Evolutionary conservation across 352 stramenopile genomes (phyloP).

Genomic region (Pythium apleroticum): DNA sequence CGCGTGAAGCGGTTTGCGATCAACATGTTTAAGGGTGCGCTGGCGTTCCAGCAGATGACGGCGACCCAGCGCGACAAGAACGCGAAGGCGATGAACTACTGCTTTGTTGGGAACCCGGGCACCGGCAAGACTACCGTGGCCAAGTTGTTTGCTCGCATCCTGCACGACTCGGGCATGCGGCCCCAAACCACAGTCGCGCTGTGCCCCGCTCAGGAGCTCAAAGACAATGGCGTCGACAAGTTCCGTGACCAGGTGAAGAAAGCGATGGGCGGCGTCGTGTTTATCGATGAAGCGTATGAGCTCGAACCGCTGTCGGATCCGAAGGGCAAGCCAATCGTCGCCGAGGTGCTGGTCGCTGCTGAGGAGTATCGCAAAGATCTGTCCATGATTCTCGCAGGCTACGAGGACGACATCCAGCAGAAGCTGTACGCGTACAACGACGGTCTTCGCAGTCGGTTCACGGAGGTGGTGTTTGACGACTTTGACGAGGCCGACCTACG

Average conservation of each 20-base stretch:
- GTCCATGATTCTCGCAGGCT: conserved; percentile 91
- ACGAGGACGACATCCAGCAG: conserved; percentile 92
- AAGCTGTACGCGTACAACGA: conserved; percentile 92
- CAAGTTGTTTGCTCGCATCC: conserved; percentile 75
- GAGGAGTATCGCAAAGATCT: conserved; percentile 86
- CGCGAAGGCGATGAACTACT: conserved; percentile 63
- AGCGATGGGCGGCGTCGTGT: conserved; percentile 83
- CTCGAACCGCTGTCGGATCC: conserved; percentile 78
- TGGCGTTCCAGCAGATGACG: conserved; percentile 60
- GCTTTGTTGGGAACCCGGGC: conserved; percentile 71
- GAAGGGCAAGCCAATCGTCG: conserved; percentile 85
- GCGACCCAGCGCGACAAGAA: conserved; percentile 70
- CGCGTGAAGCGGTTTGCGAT: conserved; percentile 80
- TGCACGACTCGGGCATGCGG: conserved; percentile 73
- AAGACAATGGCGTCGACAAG: conserved; percentile 61
- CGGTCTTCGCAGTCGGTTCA: conserved; percentile 86
- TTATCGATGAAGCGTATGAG: conserved; percentile 94
- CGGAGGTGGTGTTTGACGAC: conserved; percentile 87
- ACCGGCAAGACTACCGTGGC: conserved; percentile 84
- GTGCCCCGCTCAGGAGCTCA: conserved; percentile 68
- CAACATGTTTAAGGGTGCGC: conserved; percentile 71
- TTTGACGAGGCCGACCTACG: conserved; percentile 88
- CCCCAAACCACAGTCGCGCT: conserved; percentile 37
- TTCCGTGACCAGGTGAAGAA: conserved; percentile 77
- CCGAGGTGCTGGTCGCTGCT: conserved; percentile 83